A percentile compares a stretch with the other conserved stretches of the same genome.
phyloP scores from a whole-genome alignment of 441 rosid genomes.

The Adansonia rubrostipa region DNA sequence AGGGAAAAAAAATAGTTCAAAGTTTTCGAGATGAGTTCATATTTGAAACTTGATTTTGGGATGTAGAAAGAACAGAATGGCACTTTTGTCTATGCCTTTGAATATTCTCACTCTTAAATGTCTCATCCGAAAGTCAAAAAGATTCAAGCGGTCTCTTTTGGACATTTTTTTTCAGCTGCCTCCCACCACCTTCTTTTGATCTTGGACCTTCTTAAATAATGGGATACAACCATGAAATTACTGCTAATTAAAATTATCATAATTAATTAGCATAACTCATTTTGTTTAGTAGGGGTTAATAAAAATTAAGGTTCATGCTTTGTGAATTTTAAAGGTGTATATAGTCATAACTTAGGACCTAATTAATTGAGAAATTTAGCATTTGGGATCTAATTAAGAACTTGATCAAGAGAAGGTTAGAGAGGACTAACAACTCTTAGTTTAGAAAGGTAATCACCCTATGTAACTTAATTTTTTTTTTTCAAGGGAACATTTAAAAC shows the following conservation, averaged over 20 bases:
- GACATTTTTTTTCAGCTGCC: conserved; percentile 12
- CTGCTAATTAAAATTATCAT: background rate
- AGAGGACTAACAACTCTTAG: too few relatives aligned
- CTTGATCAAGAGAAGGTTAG: too few relatives aligned
- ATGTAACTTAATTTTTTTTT: too few relatives aligned
- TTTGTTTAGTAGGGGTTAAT: background rate
- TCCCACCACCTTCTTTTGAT: conserved; percentile 21
- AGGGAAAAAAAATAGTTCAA: background rate
- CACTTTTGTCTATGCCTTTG: conserved; percentile 23
- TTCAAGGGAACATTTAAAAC: too few relatives aligned
- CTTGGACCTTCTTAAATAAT: background rate
- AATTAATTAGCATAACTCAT: background rate
- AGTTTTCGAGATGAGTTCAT: background rate
- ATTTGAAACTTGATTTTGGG: background rate
- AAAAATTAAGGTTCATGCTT: background rate
- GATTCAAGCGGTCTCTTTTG: conserved; percentile 24
- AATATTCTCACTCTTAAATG: conserved; percentile 26
- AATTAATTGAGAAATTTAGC: too few relatives aligned
- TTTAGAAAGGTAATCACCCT: too few relatives aligned
- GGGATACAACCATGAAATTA: background rate
- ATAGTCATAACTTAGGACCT: too few relatives aligned
- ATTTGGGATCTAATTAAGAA: too few relatives aligned
- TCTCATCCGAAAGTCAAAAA: conserved; percentile 25
- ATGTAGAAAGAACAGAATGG: background rate
- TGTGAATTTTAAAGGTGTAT: background rate